Evolutionary conservation across 1,284 basidiomycete genomes (phyloP).

Genomic region (Marasmius oreades): DNA sequence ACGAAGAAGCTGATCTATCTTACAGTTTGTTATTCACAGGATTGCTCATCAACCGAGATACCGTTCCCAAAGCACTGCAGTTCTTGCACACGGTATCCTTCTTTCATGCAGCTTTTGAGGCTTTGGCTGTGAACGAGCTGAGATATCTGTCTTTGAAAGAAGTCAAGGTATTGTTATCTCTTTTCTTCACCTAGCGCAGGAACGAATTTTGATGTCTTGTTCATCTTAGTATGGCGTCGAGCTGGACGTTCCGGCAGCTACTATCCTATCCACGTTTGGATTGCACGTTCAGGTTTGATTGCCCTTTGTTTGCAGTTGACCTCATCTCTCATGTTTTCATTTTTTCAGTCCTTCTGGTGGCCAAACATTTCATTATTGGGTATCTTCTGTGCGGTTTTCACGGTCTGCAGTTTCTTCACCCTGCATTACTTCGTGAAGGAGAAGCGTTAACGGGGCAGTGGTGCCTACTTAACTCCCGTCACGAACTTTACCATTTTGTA

Average conservation of each 20-base stretch:
- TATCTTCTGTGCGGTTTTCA: slow-evolving; percentile 82
- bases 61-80: slow-evolving; percentile 66
- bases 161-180: slow-evolving; percentile 58
- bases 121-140: slow-evolving; percentile 92
- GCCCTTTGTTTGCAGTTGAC: neutral
- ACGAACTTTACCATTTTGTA: neutral
- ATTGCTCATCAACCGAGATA: slow-evolving; percentile 90
- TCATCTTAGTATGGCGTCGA: slow-evolving; percentile 80
- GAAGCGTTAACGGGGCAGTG: slow-evolving; percentile 64
- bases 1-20: neutral
- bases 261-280: slow-evolving; percentile 88
- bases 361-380: slow-evolving; percentile 82
- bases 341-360: slow-evolving; percentile 87
- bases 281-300: slow-evolving; percentile 71
- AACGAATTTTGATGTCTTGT: neutral
- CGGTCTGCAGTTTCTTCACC: slow-evolving; percentile 70
- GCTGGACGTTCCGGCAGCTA: slow-evolving; percentile 90
- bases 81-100: slow-evolving; percentile 93
- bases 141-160: slow-evolving; percentile 92
- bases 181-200: neutral
- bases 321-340: neutral
- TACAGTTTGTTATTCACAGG: slow-evolving; percentile 91
- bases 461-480: neutral
- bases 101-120: slow-evolving; percentile 99
- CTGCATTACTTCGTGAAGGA: slow-evolving; percentile 90